A percentile compares a stretch with the other conserved stretches of the same genome.
Evolutionary conservation across 23 red algal genomes (phyloP).

Genomic region (Gracilaria caudata): DNA sequence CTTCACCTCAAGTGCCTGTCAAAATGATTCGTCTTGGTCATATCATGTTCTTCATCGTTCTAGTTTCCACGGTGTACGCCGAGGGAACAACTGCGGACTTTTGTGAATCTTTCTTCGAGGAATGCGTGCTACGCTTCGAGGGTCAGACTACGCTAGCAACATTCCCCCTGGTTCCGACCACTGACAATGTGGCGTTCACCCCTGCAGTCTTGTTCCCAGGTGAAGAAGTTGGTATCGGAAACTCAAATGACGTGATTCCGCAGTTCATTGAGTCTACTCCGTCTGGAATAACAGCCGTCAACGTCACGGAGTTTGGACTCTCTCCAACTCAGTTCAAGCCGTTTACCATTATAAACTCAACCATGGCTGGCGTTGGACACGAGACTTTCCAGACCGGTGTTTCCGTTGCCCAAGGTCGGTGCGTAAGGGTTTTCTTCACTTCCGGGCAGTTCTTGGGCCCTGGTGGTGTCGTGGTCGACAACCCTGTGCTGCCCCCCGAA

Average conservation of each 20-base stretch:
- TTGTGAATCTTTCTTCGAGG: neutral
- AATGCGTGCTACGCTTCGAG: conserved; percentile 7
- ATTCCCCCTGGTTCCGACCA: neutral
- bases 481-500: neutral
- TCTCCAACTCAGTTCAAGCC: conserved; percentile 13
- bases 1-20: neutral
- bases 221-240: neutral
- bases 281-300: neutral
- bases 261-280: conserved; percentile 12
- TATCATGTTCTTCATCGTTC: neutral
- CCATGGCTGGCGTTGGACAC: neutral
- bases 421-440: conserved; percentile 13
- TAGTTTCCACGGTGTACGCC: neutral
- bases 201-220: conserved; percentile 3
- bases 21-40: conserved; percentile 14
- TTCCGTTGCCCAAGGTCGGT: neutral
- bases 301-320: conserved; percentile 12
- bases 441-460: neutral
- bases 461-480: neutral
- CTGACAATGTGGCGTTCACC: conserved; percentile 4
- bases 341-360: neutral
- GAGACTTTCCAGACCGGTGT: neutral
- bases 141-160: neutral
- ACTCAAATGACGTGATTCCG: neutral
- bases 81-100: neutral